phyloP scores from a whole-genome alignment of 2,329 filamentous ascomycete species.

The Arthrobotrys conoides region DNA sequence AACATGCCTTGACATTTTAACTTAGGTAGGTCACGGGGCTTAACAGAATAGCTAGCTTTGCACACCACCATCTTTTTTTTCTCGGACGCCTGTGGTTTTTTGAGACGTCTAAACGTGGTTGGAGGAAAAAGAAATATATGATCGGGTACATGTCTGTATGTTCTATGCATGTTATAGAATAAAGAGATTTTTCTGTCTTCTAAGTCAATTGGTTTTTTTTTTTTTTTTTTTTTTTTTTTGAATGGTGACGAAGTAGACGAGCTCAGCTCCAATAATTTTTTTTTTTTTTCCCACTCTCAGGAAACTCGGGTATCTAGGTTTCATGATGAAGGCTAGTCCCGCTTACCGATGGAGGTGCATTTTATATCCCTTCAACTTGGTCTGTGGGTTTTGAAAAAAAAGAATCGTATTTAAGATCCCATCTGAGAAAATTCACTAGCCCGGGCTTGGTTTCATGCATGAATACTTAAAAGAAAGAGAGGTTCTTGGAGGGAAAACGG shows the following conservation, averaged over 20 bases:
- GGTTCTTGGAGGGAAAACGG: neutral
- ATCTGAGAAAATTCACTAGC: neutral
- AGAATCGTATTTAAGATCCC: constrained; percentile 7
- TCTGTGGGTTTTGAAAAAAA: constrained; percentile 13
- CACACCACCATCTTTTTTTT: neutral
- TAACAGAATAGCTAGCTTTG: neutral
- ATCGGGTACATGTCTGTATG: constrained; percentile 3
- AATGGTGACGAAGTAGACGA: constrained; percentile 25
- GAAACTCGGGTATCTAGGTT: constrained; percentile 18
- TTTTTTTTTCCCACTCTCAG: neutral
- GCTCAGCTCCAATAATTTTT: constrained; percentile 35
- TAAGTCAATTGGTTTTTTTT: neutral
- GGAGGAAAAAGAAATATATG: neutral
- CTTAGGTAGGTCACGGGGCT: constrained; percentile 15
- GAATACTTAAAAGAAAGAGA: neutral
- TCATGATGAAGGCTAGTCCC: constrained; percentile 10
- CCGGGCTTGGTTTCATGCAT: constrained; percentile 9
- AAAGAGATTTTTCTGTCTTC: neutral
- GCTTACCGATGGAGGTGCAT: neutral
- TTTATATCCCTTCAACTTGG: constrained; percentile 14
- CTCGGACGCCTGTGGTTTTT: neutral
- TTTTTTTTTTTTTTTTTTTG: neutral
- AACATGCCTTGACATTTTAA: neutral
- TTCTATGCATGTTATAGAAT: constrained; percentile 7
- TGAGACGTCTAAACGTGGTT: constrained; percentile 7